Percentiles rank a stretch among this genome's conserved stretches.
phyloP scores from a whole-genome alignment of 2,329 filamentous ascomycete genomes.

The Alternaria brassicicola region DNA sequence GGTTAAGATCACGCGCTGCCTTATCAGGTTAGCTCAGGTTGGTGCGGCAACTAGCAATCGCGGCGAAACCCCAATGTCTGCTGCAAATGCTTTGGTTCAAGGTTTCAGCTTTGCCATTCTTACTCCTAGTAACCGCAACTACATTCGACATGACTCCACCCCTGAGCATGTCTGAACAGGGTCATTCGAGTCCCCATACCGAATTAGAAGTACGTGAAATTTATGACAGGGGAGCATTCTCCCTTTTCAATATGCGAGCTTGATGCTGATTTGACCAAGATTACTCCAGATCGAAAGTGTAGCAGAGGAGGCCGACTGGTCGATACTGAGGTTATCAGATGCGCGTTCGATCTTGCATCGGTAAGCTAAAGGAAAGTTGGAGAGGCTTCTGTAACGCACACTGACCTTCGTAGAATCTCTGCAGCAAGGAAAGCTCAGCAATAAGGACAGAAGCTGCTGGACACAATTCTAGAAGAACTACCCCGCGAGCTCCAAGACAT shows the following conservation, averaged over 20 bases:
- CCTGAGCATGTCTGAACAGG: background rate
- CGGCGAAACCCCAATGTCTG: background rate
- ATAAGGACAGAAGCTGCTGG: background rate
- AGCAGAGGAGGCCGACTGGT: background rate
- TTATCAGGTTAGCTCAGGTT: background rate
- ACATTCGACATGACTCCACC: background rate
- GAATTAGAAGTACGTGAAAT: background rate
- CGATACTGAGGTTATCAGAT: background rate
- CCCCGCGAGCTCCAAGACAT: background rate
- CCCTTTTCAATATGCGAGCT: background rate
- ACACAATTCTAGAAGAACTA: background rate
- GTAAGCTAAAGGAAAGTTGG: background rate
- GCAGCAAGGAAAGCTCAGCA: background rate
- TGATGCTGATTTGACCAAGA: background rate
- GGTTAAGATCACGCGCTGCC: background rate
- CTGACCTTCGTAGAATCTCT: background rate
- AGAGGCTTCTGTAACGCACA: background rate
- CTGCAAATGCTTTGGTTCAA: background rate
- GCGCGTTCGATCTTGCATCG: background rate
- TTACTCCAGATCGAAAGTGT: background rate
- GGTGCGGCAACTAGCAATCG: background rate
- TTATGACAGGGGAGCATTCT: background rate
- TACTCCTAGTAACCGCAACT: background rate
- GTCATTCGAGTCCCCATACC: background rate
- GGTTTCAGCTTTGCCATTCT: background rate